Conservation (phyloP, 768 basidiomycete species). For the Kwoniella sp. region DNA sequence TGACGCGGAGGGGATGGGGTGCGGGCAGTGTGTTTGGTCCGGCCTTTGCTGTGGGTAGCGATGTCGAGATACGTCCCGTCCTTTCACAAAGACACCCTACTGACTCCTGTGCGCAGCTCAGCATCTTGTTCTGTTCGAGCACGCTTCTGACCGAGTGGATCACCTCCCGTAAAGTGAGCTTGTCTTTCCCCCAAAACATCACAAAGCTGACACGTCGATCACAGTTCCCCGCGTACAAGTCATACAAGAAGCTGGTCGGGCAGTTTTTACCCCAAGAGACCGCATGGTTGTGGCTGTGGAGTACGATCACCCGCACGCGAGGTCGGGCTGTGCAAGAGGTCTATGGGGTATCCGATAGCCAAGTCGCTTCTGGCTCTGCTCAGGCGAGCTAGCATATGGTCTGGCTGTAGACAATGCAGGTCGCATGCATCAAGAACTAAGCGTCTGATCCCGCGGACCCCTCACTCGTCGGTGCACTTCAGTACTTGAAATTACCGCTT, state of each 20-base stretch:
- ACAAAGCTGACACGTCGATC: constrained; percentile 1
- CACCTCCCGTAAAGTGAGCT: constrained; percentile 58
- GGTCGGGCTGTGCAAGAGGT: constrained; percentile 53
- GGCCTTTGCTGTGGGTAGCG: constrained; percentile 42
- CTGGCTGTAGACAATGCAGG: too few species aligned
- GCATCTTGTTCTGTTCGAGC: constrained; percentile 69
- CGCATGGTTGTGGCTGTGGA: constrained; percentile 45
- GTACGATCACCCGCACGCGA: constrained; percentile 52
- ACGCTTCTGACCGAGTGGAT: constrained; percentile 78
- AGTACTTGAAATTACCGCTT: constrained; percentile 10
- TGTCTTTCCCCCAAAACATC: too few species aligned
- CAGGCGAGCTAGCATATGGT: too few species aligned
- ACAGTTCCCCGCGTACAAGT: constrained; percentile 55
- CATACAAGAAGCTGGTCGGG: constrained; percentile 71
- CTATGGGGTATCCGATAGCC: constrained; percentile 51
- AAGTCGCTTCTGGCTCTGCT: too few species aligned
- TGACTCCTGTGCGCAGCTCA: constrained; percentile 50
- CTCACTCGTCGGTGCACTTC: too few species aligned
- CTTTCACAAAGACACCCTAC: background rate
- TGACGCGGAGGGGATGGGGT: constrained; percentile 37
- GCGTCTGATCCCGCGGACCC: too few species aligned
- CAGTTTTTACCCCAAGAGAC: constrained; percentile 63
- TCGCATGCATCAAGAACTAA: too few species aligned
- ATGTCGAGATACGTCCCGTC: background rate
- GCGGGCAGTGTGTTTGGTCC: constrained; percentile 36